Conservation (phyloP, 2,329 filamentous ascomycete genomes). For the Fusarium pseudonygamai region DNA sequence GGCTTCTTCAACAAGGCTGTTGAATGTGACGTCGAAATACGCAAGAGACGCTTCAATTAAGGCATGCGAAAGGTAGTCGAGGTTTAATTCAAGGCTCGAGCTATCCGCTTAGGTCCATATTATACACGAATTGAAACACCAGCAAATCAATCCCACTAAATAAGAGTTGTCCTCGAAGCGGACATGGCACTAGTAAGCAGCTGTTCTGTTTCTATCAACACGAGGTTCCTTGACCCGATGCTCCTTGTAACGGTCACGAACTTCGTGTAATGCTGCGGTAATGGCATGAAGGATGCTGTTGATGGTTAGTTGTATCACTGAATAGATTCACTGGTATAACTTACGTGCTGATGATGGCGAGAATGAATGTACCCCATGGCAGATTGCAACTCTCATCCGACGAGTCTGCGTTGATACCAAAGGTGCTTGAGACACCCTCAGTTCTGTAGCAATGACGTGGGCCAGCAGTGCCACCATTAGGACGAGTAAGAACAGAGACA, state of each 20-base stretch:
- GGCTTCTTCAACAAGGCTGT: not conserved
- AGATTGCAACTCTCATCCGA: constrained; percentile 10
- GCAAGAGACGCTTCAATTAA: not conserved
- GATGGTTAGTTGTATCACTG: not conserved
- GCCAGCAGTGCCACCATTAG: constrained; percentile 5
- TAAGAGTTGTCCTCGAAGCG: too few species aligned
- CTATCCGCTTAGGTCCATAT: not conserved
- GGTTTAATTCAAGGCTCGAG: not conserved
- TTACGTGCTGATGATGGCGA: constrained; percentile 28
- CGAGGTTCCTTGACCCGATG: not conserved
- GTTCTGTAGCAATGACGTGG: constrained; percentile 3
- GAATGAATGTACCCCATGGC: constrained; percentile 23
- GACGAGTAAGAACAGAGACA: constrained; percentile 14
- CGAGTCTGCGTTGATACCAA: not conserved
- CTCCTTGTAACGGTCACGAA: not conserved
- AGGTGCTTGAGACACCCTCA: not conserved
- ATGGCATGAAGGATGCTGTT: constrained; percentile 1
- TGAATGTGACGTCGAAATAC: not conserved
- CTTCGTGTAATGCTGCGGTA: constrained; percentile 20
- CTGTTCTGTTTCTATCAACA: not conserved
- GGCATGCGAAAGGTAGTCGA: not conserved
- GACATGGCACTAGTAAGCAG: not conserved
- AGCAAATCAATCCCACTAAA: accelerated
- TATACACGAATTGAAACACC: too few species aligned
- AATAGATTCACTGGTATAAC: accelerated